phyloP scores from a whole-genome alignment of 177 flowering plant species.

The Vitis hybrid region DNA sequence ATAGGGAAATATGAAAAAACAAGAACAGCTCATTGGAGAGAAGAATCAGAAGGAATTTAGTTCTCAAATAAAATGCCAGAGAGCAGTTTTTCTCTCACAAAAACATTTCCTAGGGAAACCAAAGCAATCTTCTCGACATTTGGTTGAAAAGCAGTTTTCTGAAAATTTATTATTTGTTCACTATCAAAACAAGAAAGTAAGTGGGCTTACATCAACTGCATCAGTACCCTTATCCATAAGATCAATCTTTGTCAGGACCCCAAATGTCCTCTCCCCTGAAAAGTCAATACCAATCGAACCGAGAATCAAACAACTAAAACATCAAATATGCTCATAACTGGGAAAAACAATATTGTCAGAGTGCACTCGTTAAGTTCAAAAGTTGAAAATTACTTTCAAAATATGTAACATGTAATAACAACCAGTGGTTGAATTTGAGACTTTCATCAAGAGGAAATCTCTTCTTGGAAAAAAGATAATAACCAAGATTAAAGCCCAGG shows the following conservation, averaged over 20 bases:
- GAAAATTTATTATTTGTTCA: too few species aligned
- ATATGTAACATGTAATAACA: background rate
- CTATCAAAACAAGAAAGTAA: slow-evolving; percentile 1
- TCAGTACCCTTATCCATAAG: slow-evolving; percentile 98
- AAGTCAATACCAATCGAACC: slow-evolving; percentile 7
- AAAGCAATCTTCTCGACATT: too few species aligned
- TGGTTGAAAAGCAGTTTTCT: too few species aligned
- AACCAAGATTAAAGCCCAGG: background rate
- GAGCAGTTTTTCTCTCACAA: too few species aligned
- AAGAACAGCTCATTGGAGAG: too few species aligned
- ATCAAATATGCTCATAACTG: background rate
- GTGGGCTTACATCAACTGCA: slow-evolving; percentile 85
- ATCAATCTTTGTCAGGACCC: slow-evolving; percentile 94
- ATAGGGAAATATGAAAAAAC: too few species aligned
- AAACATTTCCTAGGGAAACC: too few species aligned
- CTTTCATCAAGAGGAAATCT: background rate
- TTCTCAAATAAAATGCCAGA: too few species aligned
- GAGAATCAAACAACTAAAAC: background rate
- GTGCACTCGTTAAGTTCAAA: background rate
- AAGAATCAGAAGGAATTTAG: too few species aligned
- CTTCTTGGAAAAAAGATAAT: background rate
- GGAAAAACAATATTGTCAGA: background rate
- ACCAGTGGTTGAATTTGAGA: background rate
- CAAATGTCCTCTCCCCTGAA: slow-evolving; percentile 91
- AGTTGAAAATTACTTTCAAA: too few species aligned